Evolutionary conservation across 2,329 filamentous ascomycete species (phyloP), one percentile per base, ranked within the genome.

Genomic region (Colletotrichum filicis): DNA sequence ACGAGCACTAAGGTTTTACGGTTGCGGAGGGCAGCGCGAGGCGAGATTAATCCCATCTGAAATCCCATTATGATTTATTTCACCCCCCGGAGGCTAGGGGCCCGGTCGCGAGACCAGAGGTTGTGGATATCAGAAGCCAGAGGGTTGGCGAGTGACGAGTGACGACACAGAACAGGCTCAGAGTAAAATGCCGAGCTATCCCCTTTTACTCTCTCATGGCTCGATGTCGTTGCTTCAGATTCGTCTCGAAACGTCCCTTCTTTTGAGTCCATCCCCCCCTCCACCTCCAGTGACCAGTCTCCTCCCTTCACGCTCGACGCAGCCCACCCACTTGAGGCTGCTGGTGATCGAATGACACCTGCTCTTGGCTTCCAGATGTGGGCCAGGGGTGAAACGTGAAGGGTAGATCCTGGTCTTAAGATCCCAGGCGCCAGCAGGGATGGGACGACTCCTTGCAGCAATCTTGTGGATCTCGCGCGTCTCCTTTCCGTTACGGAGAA

Each of bases 211-310:
- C 24, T 55, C 37, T 42, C 32, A 46, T 69, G 66, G 66, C 66
- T 60, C 70, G 32, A 64, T 73, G 66, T 73, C 60, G 66, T 60
- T 69, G 70, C 70, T 73, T 73, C 70, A 73, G 66, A 73, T 73
- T 65, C 70, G 70, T 73, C 70, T 73, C 66, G 70, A 73, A 69
- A 73, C 46, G 35, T 24, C 26, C 30, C 66, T 46, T 46, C 42
- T 46, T n/a, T 46, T n/a, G 42, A n/a, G 16, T n/a, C 42, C 19
- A n/a, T 9, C 19, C 16, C 37, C 30, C 59, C 19, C 16, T 46
- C 42, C 42, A 22, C 53, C 53, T 37, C 66, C 42, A 46, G 42
- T 46, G 42, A 46, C 42, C 42, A 46, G 19, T 26, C 66, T 26
- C 55, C 37, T 59, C 59, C 24, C 35, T 35, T 49, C 66, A 28